Evolutionary conservation across 2,329 filamentous ascomycete genomes (phyloP).

Genomic region (Tolypocladium cylindrosporum): DNA sequence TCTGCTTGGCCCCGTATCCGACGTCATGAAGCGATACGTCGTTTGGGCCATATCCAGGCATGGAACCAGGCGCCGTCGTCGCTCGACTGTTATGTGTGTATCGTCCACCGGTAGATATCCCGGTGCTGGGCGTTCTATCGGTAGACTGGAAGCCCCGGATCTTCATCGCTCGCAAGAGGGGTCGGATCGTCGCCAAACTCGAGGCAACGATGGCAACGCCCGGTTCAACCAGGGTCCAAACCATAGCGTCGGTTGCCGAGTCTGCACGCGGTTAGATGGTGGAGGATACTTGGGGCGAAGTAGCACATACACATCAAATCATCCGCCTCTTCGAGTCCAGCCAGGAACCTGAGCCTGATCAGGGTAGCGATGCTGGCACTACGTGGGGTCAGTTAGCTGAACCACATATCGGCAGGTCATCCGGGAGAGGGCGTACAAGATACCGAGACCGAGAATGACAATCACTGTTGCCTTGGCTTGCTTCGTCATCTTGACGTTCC

Average conservation of each 20-base stretch:
- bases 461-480: constrained; percentile 43
- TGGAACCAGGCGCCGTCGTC: constrained; percentile 7
- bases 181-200: constrained; percentile 43
- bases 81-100: constrained; percentile 18
- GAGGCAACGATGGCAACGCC: constrained; percentile 45
- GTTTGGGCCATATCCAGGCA: constrained; percentile 23
- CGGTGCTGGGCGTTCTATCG: constrained; percentile 22
- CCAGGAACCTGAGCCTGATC: constrained; percentile 37
- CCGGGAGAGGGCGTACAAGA: constrained; percentile 29
- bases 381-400: constrained; percentile 1
- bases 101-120: constrained; percentile 12
- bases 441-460: constrained; percentile 36
- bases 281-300: background rate
- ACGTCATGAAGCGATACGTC: constrained; percentile 25
- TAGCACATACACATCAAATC: constrained; percentile 37
- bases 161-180: constrained; percentile 38
- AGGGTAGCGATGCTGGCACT: constrained; percentile 46
- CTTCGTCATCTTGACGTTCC: constrained; percentile 41
- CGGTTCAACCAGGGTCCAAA: constrained; percentile 48
- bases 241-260: constrained; percentile 39
- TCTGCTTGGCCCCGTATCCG: constrained; percentile 6
- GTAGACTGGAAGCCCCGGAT: constrained; percentile 36
- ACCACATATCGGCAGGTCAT: constrained; percentile 1
- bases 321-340: constrained; percentile 30
- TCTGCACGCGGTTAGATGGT: constrained; percentile 19